Evolutionary conservation across 148 eudicot species (phyloP), one percentile per base, ranked within the genome.

Genomic region (Rhododendron ferrugineum): DNA sequence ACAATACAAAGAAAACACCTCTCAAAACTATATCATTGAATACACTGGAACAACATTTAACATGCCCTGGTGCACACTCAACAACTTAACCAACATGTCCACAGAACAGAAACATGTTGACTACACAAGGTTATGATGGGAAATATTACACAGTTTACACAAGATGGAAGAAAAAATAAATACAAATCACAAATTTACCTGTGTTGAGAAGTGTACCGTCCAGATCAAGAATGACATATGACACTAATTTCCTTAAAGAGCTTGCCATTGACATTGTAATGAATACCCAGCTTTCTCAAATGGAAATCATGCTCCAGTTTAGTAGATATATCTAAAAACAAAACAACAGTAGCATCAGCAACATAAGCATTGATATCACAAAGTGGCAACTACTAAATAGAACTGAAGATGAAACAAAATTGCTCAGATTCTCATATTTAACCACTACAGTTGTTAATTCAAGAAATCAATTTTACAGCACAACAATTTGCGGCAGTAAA

Each of bases 131-230:
- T 9, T 47, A 16, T 11, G 4, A 49, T 46, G 70, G 14, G 46
- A 34, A 26, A 40, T 23, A 46, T 2, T 26, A 54, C 2, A 37
- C 18, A 37, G 0, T 28, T 44, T 1, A 30, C 13, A 64, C 42
- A 40, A 22, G 44, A 23, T 13, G 49, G 47, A 74, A n/a, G 37
- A 22, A 23, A 44, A 42, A 81, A 30, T 20, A 42, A 80, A 44
- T 42, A 66, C 34, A 47, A 66, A 74, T 10, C 49, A 47, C 52
- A 56, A 82, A 15, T 22, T 7, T 72, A 93, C 98, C 96, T 86
- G 95, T 92, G 80, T 94, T 92, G 26, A 95, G 88, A 88, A 92
- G 96, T 36, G 97, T 93, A 20, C 92, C 97, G 83, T 93, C 98
- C 91, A 95, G 88, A 89, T 95, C 98, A 84, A 92, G 91, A 76